Evolutionary conservation across 345 rosid species (phyloP).

Genomic region (Pelargonium nanum): DNA sequence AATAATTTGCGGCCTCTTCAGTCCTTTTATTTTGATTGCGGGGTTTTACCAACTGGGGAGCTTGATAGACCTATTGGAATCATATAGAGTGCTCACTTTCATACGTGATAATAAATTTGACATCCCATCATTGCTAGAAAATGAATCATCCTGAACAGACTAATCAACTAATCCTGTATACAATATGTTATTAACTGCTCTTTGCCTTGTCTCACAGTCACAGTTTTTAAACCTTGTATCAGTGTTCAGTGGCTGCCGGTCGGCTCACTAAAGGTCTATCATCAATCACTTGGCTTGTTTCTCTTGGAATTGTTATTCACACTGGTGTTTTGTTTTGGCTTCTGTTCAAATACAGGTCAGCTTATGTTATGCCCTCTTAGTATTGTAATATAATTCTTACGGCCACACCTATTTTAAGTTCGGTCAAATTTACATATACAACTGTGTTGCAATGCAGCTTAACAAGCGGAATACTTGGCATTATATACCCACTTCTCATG

Average conservation of each 20-base stretch:
- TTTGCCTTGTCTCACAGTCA: slow-evolving; percentile 5
- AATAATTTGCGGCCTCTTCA: not conserved
- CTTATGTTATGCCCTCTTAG: not conserved
- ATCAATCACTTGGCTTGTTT: slow-evolving; percentile 48
- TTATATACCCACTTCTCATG: slow-evolving; percentile 57
- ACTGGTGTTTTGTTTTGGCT: slow-evolving; percentile 61
- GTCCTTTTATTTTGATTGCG: not conserved
- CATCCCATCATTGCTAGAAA: not conserved
- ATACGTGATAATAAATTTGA: not conserved
- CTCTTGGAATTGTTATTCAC: slow-evolving; percentile 52
- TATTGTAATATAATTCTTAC: not conserved
- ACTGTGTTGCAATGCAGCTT: too few relatives aligned
- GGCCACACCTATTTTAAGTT: too few relatives aligned
- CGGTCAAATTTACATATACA: not conserved
- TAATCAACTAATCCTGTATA: not conserved
- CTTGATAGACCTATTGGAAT: not conserved
- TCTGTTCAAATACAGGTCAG: slow-evolving; percentile 59
- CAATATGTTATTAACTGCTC: not conserved
- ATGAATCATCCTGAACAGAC: not conserved
- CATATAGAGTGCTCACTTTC: not conserved
- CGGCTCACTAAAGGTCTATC: slow-evolving; percentile 44
- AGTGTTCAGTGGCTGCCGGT: slow-evolving; percentile 82
- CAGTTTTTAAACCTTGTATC: too few relatives aligned
- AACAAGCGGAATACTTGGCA: slow-evolving; percentile 43
- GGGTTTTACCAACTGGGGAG: not conserved